Evolutionary conservation across 192 early-diverging fungal genomes (phyloP).

Genomic region (Coemansia sp.): DNA sequence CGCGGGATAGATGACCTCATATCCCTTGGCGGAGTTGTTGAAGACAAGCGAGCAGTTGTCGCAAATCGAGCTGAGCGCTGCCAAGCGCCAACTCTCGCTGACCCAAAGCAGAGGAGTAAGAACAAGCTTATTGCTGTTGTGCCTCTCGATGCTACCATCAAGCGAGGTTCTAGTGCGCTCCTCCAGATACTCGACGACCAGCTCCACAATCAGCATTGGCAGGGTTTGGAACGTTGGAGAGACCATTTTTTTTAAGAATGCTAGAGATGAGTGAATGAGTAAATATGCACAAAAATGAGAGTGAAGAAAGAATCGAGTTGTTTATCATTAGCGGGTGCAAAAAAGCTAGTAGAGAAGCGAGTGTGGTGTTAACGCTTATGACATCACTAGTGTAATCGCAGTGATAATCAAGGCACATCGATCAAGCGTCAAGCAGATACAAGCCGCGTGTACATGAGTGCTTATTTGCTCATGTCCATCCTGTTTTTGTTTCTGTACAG

Average conservation of each 20-base stretch:
- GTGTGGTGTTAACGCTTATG: neutral
- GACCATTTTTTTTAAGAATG: neutral
- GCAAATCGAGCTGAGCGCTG: neutral
- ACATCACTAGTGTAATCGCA: neutral
- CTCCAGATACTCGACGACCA: constrained; percentile 5
- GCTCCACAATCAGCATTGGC: constrained; percentile 5
- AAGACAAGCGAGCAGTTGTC: neutral
- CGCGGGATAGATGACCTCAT: neutral
- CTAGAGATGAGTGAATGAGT: neutral
- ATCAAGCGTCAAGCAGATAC: neutral
- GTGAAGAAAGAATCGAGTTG: no score
- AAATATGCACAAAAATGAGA: no score
- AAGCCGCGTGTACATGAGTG: constrained; percentile 6
- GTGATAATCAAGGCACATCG: neutral
- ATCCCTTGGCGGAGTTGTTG: neutral
- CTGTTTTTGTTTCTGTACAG: neutral
- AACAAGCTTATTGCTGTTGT: neutral
- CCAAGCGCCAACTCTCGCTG: constrained; percentile 3
- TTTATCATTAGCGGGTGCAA: neutral
- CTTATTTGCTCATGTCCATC: neutral
- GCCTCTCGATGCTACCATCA: neutral
- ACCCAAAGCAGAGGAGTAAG: neutral
- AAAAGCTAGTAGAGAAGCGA: neutral
- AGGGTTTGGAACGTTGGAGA: constrained; percentile 1
- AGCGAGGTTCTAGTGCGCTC: neutral